Conservation (phyloP, 805 yeast species). For the Candida ovalis region DNA sequence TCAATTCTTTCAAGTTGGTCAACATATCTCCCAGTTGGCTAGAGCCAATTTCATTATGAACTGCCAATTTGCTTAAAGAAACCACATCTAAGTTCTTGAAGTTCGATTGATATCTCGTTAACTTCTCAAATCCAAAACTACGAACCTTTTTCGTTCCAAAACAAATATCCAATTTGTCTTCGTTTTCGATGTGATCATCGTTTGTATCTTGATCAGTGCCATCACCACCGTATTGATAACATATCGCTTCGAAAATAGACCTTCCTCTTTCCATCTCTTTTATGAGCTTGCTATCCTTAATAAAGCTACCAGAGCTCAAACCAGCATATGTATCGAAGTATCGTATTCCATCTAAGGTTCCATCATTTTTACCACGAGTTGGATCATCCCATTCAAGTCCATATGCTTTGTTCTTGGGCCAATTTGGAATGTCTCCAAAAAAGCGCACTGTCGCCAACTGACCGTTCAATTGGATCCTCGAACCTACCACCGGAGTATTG, state of each 20-base stretch:
- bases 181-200: conserved; percentile 9
- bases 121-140: conserved; percentile 60
- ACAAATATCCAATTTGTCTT: conserved; percentile 27
- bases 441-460: conserved; percentile 61
- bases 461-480: conserved; percentile 34
- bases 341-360: conserved; percentile 45
- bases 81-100: conserved; percentile 42
- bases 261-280: conserved; percentile 14
- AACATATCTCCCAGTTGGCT: conserved; percentile 10
- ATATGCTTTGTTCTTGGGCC: conserved; percentile 55
- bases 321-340: conserved; percentile 47
- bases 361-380: conserved; percentile 68
- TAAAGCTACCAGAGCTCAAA: conserved; percentile 57
- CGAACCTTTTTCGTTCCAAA: conserved; percentile 60
- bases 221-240: conserved; percentile 41
- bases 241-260: conserved; percentile 48
- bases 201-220: conserved; percentile 18
- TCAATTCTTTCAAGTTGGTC: conserved; percentile 37
- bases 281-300: conserved; percentile 39
- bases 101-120: conserved; percentile 45
- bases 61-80: conserved; percentile 43
- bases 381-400: conserved; percentile 89
- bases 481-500: conserved; percentile 6
- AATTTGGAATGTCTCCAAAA: conserved; percentile 56
- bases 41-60: conserved; percentile 24